Evolutionary conservation across 148 eudicot species (phyloP).

Genomic region (Camellia japonica): DNA sequence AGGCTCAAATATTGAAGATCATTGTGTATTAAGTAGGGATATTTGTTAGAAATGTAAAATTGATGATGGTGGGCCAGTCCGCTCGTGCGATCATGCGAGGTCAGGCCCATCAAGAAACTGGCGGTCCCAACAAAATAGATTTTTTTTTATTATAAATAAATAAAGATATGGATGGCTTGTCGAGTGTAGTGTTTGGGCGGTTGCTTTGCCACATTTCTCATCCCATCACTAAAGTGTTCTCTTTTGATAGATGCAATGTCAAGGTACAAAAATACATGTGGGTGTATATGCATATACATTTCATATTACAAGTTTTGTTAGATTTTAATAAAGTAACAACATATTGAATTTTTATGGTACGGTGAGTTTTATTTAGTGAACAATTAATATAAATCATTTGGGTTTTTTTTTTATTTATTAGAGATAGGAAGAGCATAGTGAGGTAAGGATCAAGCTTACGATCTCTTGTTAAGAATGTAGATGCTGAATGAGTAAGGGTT

Average conservation of each 20-base stretch:
- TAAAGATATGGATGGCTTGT: conserved; percentile 2
- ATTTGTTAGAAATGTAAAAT: neutral
- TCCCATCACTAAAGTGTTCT: neutral
- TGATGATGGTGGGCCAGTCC: conserved; percentile 34
- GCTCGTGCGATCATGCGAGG: conserved; percentile 52
- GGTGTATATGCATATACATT: neutral
- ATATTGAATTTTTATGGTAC: too few relatives aligned
- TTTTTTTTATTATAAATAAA: too few relatives aligned
- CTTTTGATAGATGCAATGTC: neutral
- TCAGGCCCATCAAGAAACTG: conserved; percentile 30
- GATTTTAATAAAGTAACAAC: neutral
- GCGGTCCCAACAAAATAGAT: too few relatives aligned
- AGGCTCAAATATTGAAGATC: neutral
- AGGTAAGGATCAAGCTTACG: too few relatives aligned
- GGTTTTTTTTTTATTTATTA: too few relatives aligned
- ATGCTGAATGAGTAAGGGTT: too few relatives aligned
- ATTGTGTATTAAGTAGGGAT: neutral
- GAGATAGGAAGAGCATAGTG: too few relatives aligned
- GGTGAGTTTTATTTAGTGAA: too few relatives aligned
- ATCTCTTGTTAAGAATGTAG: too few relatives aligned
- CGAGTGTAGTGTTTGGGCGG: neutral
- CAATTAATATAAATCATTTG: too few relatives aligned
- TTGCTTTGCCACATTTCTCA: conserved; percentile 22
- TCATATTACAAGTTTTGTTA: neutral
- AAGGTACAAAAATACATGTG: neutral